These are phyloP conservation scores for Spergularia bocconei DNA, from an alignment of 148 eudicot species.

Conservation along the genomic window DNA sequence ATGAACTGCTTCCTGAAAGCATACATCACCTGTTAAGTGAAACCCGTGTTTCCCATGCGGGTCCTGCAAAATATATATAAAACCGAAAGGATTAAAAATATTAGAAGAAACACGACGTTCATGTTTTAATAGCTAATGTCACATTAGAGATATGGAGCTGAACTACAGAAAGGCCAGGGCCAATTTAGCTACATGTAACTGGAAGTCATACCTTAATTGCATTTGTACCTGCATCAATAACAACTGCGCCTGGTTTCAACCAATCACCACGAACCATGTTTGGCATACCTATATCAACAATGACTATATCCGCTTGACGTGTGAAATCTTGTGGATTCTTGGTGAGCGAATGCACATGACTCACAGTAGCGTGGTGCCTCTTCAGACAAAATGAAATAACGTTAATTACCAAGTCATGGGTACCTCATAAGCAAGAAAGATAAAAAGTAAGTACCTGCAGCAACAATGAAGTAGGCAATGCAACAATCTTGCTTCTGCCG, in stretches of 20 bases:
- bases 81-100: not conserved
- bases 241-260: conserved; percentile 52
- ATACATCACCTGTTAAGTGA: conserved; percentile 48
- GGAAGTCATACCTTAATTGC: conserved; percentile 40
- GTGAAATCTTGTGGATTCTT: conserved; percentile 46
- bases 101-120: not conserved
- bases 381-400: conserved; percentile 27
- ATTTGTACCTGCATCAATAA: conserved; percentile 53
- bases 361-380: conserved; percentile 58
- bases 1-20: conserved; percentile 51
- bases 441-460: conserved; percentile 38
- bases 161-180: not conserved
- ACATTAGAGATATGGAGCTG: not conserved
- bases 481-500: conserved; percentile 55
- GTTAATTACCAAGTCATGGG: not conserved
- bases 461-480: conserved; percentile 48
- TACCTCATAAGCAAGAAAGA: not conserved
- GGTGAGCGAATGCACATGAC: conserved; percentile 48
- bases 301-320: conserved; percentile 46
- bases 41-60: conserved; percentile 33
- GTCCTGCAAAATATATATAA: conserved; percentile 28
- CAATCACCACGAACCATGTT: conserved; percentile 56
- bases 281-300: conserved; percentile 52
- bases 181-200: not conserved
- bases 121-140: not conserved